Evolutionary conservation across 2,329 filamentous ascomycete genomes (phyloP).

Genomic region (Waltergamsia citrina): DNA sequence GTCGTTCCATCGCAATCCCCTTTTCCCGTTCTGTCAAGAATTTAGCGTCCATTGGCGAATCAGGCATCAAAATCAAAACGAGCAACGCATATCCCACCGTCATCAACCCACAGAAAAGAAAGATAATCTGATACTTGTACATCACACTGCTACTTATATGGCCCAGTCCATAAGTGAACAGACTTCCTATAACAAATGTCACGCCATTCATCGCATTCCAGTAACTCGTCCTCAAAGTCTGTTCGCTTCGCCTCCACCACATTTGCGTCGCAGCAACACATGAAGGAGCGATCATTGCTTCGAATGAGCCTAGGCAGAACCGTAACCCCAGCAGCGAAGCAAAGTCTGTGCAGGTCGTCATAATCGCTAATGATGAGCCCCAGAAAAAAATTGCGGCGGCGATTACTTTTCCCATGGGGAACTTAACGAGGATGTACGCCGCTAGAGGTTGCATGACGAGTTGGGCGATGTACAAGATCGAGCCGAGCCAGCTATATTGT

Average conservation of each 20-base stretch:
- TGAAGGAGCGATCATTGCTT: constrained; percentile 28
- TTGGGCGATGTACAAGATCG: constrained; percentile 22
- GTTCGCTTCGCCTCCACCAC: constrained; percentile 23
- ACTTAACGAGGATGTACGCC: constrained; percentile 42
- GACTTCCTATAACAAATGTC: constrained; percentile 31
- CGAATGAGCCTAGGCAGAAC: constrained; percentile 31
- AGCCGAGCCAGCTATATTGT: constrained; percentile 57
- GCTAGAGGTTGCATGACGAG: constrained; percentile 39
- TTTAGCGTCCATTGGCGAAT: constrained; percentile 50
- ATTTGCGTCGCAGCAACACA: constrained; percentile 22
- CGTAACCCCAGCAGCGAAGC: constrained; percentile 29
- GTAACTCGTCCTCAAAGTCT: constrained; percentile 17
- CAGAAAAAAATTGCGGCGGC: constrained; percentile 40
- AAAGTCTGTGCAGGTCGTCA: constrained; percentile 37
- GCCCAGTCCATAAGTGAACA: constrained; percentile 19
- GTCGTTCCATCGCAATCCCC: constrained; percentile 45
- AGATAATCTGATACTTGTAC: constrained; percentile 15
- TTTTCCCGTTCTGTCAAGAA: constrained; percentile 48
- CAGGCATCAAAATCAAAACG: constrained; percentile 51
- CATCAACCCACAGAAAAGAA: constrained; percentile 22
- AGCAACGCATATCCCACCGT: constrained; percentile 35
- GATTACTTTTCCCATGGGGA: constrained; percentile 45
- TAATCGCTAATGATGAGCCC: constrained; percentile 40
- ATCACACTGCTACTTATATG: constrained; percentile 12
- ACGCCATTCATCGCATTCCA: constrained; percentile 26